Percentiles rank a stretch among this genome's conserved stretches.
phyloP scores from a whole-genome alignment of 768 basidiomycete genomes.

The Pleurotus citrinopileatus region DNA sequence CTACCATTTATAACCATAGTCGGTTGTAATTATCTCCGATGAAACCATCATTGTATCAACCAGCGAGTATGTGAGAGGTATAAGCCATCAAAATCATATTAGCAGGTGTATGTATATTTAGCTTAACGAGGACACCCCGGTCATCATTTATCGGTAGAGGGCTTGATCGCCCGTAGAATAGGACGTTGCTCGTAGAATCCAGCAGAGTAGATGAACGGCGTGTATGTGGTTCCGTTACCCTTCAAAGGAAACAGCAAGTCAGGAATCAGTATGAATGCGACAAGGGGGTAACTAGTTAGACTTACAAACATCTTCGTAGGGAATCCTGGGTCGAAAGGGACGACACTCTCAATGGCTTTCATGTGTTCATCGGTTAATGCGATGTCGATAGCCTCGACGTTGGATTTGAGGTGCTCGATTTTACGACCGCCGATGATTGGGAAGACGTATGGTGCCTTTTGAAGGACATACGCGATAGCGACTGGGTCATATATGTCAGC shows the following conservation, averaged over 20 bases:
- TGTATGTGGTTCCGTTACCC: slow-evolving; percentile 18
- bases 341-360: slow-evolving; percentile 36
- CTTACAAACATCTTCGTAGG: slow-evolving; percentile 31
- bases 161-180: slow-evolving; percentile 5
- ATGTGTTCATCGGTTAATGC: slow-evolving; percentile 43
- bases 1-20: too few species aligned
- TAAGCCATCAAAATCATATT: too few species aligned
- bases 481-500: slow-evolving; percentile 22
- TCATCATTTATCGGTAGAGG: too few species aligned
- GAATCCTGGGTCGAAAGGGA: slow-evolving; percentile 48
- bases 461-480: slow-evolving; percentile 53
- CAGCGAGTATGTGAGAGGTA: too few species aligned
- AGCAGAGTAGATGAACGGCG: slow-evolving; percentile 11
- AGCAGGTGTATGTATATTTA: too few species aligned
- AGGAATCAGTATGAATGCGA: not conserved
- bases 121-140: too few species aligned
- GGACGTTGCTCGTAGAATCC: slow-evolving; percentile 16
- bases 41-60: too few species aligned
- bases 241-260: not conserved
- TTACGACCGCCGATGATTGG: slow-evolving; percentile 52
- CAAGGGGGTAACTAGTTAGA: not conserved
- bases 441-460: slow-evolving; percentile 52
- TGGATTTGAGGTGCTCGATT: slow-evolving; percentile 46
- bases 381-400: slow-evolving; percentile 49
- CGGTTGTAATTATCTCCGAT: too few species aligned